Evolutionary conservation across 2,329 filamentous ascomycete genomes (phyloP), one percentile per base, ranked within the genome.

Genomic region (Curvularia verruculosa): DNA sequence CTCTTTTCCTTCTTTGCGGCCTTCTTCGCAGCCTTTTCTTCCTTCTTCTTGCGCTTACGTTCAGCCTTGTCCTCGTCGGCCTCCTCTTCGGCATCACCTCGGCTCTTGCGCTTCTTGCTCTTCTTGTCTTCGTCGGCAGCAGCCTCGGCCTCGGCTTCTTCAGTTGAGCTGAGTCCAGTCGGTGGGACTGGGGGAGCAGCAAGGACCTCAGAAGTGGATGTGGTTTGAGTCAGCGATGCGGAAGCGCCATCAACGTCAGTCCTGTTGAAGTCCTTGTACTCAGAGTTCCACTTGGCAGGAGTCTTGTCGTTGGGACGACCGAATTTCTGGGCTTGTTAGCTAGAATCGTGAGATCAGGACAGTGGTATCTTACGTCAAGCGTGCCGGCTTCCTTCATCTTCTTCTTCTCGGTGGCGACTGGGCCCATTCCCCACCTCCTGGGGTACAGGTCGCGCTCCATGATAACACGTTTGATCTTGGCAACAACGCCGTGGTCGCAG

Each of bases 401-500:
- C 90, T 99, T 99, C 88, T 99, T 99, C 85, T 98, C 92, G 47
- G 89, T 81, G 48, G 95, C 95, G 59, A 94, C 89, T 51, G 95
- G 94, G 61, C 95, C 95, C 75, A 98, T 87, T 66, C 95, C 95
- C 95, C 95, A 99, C 83, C 94, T 85, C 77, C 92, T 87, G 63
- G 95, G 95, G 85, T 99, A 99, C 58, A 98, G 85, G 77, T 98
- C 95, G 71, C 95, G 91, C 85, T 99, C 95, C 95, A 99, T 99
- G 79, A 99, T 99, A 80, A 93, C 96, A 72, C 95, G 89, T 89
- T 99, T 99, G 77, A 99, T 92, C 85, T 97, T 98, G 70, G 95
- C 95, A 58, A 98, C 94, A 57, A 97, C 92, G 70, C 95, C 95
- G 80, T 99, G 95, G 76, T 98, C 93, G 80, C 95, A 98, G 31